Evolutionary conservation across 768 basidiomycete species (phyloP), one percentile per base, ranked within the genome.

Genomic region (Phlegmacium glaucopus): DNA sequence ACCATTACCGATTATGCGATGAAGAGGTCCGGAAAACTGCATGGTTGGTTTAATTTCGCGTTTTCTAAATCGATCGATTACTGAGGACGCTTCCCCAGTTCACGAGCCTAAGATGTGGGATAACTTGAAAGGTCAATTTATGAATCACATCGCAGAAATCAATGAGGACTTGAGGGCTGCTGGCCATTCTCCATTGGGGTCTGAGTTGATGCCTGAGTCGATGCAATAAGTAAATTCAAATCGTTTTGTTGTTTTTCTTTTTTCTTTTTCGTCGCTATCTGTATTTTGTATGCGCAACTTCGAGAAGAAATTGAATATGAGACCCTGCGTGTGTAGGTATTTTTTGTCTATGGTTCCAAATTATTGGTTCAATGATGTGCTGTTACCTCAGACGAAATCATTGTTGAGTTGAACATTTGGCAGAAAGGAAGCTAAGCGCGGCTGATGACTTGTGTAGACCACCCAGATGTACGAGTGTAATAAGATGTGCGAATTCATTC

Each of bases 81-180:
- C n/a, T n/a, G n/a, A n/a, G n/a, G n/a, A 37, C 32, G n/a, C 3
- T 26, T 34, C 34, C 38, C 9, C 11, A 81, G 80, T 76, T 57
- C 81, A 81, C 60, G 81, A 82, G 53, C 81, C 80, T 13, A 74
- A 72, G 63, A 83, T 83, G 80, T 86, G 81, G 82, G 77, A 85
- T 47, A 62, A 76, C 47, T 67, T 85, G 51, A 77, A 72, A 55
- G 76, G 68, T 4, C 70, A 80, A 42, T 84, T 86, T 61, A 56
- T 82, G 61, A 72, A 78, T 50, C 79, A 82, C 51, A 57, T 83
- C 26, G 75, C 77, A 27, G 64, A 80, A 50, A 70, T 84, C 46
- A 80, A 84, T 51, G 67, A 63, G 3, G 73, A 77, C 44, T 60
- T 79, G 46, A 69, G 71, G 47, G 65, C 66, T 22, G 63, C 66